Base-by-base conservation (phyloP, 805 yeast species). In the Kurtzmaniella cleridarum region DNA sequence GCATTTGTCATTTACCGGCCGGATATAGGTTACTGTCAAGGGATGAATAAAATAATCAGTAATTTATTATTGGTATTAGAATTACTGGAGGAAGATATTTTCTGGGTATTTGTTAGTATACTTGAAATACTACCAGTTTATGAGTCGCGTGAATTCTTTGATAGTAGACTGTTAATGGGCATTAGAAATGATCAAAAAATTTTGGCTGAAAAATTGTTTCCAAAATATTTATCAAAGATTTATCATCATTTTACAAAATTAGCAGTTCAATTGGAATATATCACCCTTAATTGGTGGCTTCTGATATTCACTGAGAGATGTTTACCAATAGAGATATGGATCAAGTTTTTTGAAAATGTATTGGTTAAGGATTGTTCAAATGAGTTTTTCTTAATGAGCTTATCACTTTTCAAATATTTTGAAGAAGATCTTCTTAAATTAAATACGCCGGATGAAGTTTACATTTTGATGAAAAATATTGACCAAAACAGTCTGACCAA, bases 1-100 rank as follows among this genome's bases (percentile, higher is more conserved):
- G 80, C 81, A 0, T 76, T 71, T 45, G 66, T 70, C 14, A 60
- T 67, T 5, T 64, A 73, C 42, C 66, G 67, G 42, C 71, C 75
- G 0, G 60, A 60, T 0, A 59, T 76, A 32, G 82, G 83, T 0
- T 77, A 77, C 50, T 71, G 77, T 38, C 83, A 77, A 47, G 83
- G 83, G 1, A 70, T 77, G 83, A 77, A 77, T 49, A 69, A 76
- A 46, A 71, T 77, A n/a, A 73, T 70, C 9, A 83, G 78, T 0
- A 73, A 71, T 34, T 43, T 77, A 8, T 50, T 77, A 10, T 49
- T 77, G 16, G 67, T 70, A 0, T 45, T 50, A 30, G 40, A 35
- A 11, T 39, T 52, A 13, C n/a, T 11, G 26, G 74, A 73, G 36
- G 79, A 73, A 40, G 79, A 75, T 38, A 68, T 76, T 5, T 77